Percentiles rank a stretch among this genome's conserved stretches.
Conservation (phyloP, 345 rosid genomes). For the Gossypioides kirkii region DNA sequence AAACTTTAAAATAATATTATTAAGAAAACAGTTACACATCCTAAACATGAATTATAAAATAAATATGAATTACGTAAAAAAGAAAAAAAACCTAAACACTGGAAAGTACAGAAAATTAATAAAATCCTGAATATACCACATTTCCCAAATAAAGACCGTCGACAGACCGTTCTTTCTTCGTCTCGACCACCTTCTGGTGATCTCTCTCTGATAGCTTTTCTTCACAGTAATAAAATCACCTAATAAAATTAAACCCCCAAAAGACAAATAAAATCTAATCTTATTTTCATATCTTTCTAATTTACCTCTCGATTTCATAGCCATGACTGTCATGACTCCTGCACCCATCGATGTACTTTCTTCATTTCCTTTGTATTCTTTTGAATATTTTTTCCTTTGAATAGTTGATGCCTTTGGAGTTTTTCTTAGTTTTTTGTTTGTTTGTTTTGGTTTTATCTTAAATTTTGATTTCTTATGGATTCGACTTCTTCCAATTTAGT, state of each 20-base stretch:
- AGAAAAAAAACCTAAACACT: background rate
- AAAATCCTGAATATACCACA: conserved; percentile 22
- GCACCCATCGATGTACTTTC: conserved; percentile 49
- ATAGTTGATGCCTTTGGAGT: conserved; percentile 9
- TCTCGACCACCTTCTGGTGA: background rate
- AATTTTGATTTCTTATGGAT: conserved; percentile 34
- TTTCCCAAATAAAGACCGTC: conserved; percentile 8
- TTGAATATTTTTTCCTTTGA: background rate
- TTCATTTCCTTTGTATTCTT: background rate
- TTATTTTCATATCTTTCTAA: background rate
- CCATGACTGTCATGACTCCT: conserved; percentile 63
- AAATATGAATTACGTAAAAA: no score
- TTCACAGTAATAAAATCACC: conserved; percentile 4
- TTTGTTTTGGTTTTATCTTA: no score
- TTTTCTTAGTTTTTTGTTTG: conserved; percentile 14
- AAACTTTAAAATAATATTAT: no score
- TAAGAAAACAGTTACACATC: no score
- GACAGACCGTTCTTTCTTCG: background rate
- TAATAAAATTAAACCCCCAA: background rate
- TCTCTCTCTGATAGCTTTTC: background rate
- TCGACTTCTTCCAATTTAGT: conserved; percentile 20
- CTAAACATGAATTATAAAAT: no score
- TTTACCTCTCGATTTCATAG: background rate
- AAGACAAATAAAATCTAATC: background rate
- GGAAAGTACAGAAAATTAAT: background rate